Base-by-base conservation (phyloP, 768 basidiomycete species). In the Sarcomyxa edulis region DNA sequence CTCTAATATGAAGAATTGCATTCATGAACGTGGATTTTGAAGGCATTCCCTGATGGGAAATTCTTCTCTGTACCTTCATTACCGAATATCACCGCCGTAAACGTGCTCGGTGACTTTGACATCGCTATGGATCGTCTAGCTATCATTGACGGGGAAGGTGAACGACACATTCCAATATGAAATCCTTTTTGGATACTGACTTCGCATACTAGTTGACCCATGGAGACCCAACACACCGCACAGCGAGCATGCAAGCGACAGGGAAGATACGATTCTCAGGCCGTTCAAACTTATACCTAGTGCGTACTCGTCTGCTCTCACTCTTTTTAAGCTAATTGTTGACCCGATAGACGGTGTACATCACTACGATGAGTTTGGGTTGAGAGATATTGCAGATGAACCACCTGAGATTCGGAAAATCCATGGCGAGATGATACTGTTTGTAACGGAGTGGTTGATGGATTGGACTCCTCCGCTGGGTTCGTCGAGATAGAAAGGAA, bases 251-350 rank as follows among this genome's bases (percentile, higher is more conserved):
- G 90, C 91, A 3, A 51, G 61, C 5, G 68, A 77, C 32, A 69
- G 92, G 12, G 56, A 68, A 29, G 89, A 92, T 58, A 91, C 89
- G 1, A 59, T 81, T 11, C 51, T 79, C 24, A 68, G 72, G 26
- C 94, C 94, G 1, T 91, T 91, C 62, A 92, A 93, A 56, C 52
- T 94, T 28, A 96, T 96, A 42, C 82, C 83, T 7, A 69, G 91
- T 91, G 47, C 18, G 81, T 68, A 12, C 31, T 41, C 15, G 8
- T 32, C 7, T 7, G 33, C 7, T 7, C 12, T 6, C 42, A 22
- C 14, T 22, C 7, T 4, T 37, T 20, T 34, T 19, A 29, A 27
- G 22, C 9, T 14, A 16, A 15, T 20, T 32, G 21, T 35, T 38
- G 22, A 37, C 39, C 21, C 32, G 6, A n/a, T 44, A 85, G 84